Base-by-base conservation (phyloP, 75 land plant genomes). In the Cunninghamia lanceolata region DNA sequence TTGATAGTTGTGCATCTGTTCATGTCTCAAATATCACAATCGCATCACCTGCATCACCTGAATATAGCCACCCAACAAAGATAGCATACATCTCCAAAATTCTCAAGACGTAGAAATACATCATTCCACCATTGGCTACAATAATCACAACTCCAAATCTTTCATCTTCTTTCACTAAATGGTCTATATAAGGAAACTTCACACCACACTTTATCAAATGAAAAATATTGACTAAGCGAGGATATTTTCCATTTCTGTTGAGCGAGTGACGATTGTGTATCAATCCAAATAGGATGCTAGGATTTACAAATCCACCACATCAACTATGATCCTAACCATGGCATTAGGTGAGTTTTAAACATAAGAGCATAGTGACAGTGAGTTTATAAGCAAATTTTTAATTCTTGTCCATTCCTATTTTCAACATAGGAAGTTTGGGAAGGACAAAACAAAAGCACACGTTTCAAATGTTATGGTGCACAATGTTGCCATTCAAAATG, bases 1-100 rank as follows among this genome's bases (percentile, higher is more conserved):
- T 91, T 15, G 91, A 89, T 76, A 91, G 85, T 82, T 91, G 91
- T 71, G 35, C 71, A 19, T 79, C 68, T 25, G 87, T 91, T 14
- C 16, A 34, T 5, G 89, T 91, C 63, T 42, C 66, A 19, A 78
- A 88, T 84, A 76, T 91, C 34, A 85, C 82, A 89, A 88, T 91
- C 84, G 42, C 59, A 9, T 85, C 92, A 32, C 92, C 92, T 0
- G 82, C 46, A 3, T 45, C n/a, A n/a, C n/a, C n/a, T n/a, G n/a
- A n/a, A n/a, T n/a, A 87, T 66, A 91, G 92, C 82, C 91, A n/a
- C n/a, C 89, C 54, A 91, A 91, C 85, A 91, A 91, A 43, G 92
- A 91, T 36, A 91, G 92, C 42, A 84, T 91, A 30, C 91, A 91
- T 53, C 87, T 91, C 53, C 91, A 85, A n/a, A n/a, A n/a, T n/a